Percentiles rank a stretch among this genome's conserved stretches.
phyloP scores from a whole-genome alignment of 2,329 filamentous ascomycete species.

The Capronia coronata region DNA sequence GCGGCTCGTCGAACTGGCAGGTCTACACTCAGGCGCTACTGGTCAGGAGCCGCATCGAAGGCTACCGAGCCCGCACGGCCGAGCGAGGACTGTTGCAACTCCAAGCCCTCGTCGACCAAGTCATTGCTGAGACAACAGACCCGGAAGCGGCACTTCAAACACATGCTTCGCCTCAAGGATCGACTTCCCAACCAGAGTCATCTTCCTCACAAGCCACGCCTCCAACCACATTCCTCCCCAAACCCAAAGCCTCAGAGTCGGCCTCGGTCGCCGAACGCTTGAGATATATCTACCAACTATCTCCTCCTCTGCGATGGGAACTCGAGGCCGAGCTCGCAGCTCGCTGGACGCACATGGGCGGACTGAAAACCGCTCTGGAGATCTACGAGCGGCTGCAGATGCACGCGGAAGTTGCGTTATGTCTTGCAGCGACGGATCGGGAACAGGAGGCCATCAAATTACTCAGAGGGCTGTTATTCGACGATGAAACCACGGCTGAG shows the following conservation, averaged over 20 bases:
- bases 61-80: constrained; percentile 76
- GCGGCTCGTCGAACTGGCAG: constrained; percentile 94
- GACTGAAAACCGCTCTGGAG: constrained; percentile 80
- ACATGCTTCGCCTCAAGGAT: too few relatives aligned
- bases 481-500: constrained; percentile 40
- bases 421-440: constrained; percentile 69
- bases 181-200: constrained; percentile 31
- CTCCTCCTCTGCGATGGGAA: constrained; percentile 83
- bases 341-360: constrained; percentile 85
- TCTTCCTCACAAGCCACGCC: constrained; percentile 56
- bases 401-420: constrained; percentile 92
- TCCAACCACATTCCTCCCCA: constrained; percentile 74
- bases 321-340: constrained; percentile 87
- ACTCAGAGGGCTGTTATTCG: constrained; percentile 71
- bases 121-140: constrained; percentile 74
- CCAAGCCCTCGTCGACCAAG: constrained; percentile 90
- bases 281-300: constrained; percentile 74
- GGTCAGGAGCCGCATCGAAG: constrained; percentile 81
- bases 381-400: constrained; percentile 91
- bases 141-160: too few relatives aligned
- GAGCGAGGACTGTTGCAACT: constrained; percentile 87
- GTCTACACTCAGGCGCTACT: constrained; percentile 91
- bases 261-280: constrained; percentile 71
- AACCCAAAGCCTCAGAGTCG: constrained; percentile 66
- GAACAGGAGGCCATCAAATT: constrained; percentile 77